These are phyloP conservation scores for Neospora caninum DNA, from an alignment of 169 alveolate genomes.

Conservation along the genomic window DNA sequence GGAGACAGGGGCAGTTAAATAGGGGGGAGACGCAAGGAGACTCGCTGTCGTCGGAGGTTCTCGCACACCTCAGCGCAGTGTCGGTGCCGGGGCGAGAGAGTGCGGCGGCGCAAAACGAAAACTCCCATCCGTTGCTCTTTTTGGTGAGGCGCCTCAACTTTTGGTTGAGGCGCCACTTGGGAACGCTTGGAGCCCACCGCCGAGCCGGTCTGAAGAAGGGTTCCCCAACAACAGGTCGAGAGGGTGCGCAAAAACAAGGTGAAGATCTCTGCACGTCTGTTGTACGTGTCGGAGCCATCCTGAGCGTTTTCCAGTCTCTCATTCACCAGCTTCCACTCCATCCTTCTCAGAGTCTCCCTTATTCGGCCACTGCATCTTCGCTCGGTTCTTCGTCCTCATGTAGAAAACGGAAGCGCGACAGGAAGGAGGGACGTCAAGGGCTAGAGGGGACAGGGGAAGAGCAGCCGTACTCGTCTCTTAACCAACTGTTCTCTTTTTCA, in stretches of 20 bases:
- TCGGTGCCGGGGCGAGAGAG: neutral
- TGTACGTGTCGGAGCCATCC: constrained; percentile 52
- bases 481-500: neutral
- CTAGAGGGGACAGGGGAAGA: neutral
- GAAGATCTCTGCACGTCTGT: neutral
- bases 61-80: too few relatives aligned
- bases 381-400: neutral
- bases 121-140: constrained; percentile 52
- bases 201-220: neutral
- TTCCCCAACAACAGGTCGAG: neutral
- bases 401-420: constrained; percentile 1
- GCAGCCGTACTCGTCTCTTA: neutral
- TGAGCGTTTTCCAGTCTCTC: constrained; percentile 33
- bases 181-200: constrained; percentile 48
- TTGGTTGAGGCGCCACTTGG: constrained; percentile 60
- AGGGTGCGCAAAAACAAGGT: too few relatives aligned
- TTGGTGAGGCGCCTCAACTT: constrained; percentile 42
- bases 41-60: too few relatives aligned
- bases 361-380: neutral
- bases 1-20: too few relatives aligned
- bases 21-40: too few relatives aligned
- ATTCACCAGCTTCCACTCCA: constrained; percentile 45
- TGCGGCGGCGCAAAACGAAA: neutral
- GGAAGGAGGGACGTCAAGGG: neutral
- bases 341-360: neutral